These are phyloP conservation scores for Trifolium repens DNA, from an alignment of 306 rosid species.

Conservation along the genomic window DNA sequence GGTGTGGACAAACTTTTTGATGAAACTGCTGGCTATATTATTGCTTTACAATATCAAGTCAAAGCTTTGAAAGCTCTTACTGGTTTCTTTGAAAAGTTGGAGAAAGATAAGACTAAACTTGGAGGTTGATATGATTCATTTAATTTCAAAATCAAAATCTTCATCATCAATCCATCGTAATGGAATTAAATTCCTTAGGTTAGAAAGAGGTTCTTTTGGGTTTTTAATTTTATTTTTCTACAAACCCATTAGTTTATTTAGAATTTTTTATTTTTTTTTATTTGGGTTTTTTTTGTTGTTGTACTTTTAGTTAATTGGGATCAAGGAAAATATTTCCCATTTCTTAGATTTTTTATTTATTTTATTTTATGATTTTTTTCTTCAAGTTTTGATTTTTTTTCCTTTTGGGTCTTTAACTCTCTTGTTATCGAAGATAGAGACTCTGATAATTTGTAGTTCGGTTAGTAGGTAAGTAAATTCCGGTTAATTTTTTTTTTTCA, in stretches of 20 bases:
- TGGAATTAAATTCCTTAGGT: background rate
- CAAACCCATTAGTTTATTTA: constrained; percentile 42
- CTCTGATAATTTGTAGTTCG: no score
- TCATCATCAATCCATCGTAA: background rate
- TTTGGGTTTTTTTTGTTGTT: constrained; percentile 12
- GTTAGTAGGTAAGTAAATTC: no score
- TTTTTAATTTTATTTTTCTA: background rate
- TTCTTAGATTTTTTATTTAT: constrained; percentile 22
- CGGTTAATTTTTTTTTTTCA: no score
- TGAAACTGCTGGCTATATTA: constrained; percentile 83
- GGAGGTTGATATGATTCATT: constrained; percentile 53
- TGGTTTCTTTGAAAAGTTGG: constrained; percentile 59
- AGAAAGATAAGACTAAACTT: constrained; percentile 68
- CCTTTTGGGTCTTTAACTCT: background rate
- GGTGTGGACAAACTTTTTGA: constrained; percentile 85
- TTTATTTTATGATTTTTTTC: background rate
- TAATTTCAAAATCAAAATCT: background rate
- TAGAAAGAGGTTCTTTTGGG: constrained; percentile 14
- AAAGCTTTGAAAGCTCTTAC: constrained; percentile 75
- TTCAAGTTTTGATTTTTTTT: background rate
- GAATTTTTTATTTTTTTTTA: constrained; percentile 3
- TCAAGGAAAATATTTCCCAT: constrained; percentile 48
- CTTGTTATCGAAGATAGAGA: no score
- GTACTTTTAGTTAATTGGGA: constrained; percentile 49
- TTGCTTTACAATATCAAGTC: constrained; percentile 72